phyloP scores from a whole-genome alignment of 495 filamentous ascomycete species.

The Pseudoneurospora amorphoporcata region DNA sequence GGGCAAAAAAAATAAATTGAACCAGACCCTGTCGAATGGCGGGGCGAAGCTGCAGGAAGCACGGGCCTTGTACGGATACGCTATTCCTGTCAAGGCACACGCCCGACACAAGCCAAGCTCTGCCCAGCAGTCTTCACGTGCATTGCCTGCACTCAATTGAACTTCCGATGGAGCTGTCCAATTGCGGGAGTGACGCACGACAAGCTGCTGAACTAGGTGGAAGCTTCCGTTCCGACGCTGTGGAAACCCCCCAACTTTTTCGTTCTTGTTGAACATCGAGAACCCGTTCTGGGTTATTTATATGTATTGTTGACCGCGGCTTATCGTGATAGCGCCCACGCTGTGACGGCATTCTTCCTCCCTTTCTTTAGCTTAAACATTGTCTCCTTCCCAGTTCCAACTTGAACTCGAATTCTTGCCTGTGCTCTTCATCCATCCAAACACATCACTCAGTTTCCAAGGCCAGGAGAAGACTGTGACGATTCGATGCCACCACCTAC shows the following conservation, averaged over 20 bases:
- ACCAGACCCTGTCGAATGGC: slow-evolving; percentile 14
- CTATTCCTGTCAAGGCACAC: slow-evolving; percentile 3
- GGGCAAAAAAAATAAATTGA: slow-evolving; percentile 25
- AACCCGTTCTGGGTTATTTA: neutral
- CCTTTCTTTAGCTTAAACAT: neutral
- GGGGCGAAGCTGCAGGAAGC: slow-evolving; percentile 5
- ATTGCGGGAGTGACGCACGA: neutral
- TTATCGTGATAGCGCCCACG: neutral
- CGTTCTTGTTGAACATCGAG: neutral
- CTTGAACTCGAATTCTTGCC: neutral
- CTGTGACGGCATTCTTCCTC: neutral
- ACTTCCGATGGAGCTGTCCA: neutral
- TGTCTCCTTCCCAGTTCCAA: neutral
- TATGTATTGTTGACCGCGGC: neutral
- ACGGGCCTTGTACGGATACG: slow-evolving; percentile 1
- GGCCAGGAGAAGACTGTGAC: neutral
- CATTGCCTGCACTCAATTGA: neutral
- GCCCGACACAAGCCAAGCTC: neutral
- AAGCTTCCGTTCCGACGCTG: neutral
- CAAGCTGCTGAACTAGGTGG: neutral
- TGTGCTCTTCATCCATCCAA: neutral
- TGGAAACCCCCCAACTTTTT: neutral
- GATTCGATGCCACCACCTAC: slow-evolving; percentile 24
- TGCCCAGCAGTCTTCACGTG: neutral
- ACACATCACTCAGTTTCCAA: neutral